Base-by-base conservation (phyloP, 306 rosid genomes). In the Clitoria ternatea region DNA sequence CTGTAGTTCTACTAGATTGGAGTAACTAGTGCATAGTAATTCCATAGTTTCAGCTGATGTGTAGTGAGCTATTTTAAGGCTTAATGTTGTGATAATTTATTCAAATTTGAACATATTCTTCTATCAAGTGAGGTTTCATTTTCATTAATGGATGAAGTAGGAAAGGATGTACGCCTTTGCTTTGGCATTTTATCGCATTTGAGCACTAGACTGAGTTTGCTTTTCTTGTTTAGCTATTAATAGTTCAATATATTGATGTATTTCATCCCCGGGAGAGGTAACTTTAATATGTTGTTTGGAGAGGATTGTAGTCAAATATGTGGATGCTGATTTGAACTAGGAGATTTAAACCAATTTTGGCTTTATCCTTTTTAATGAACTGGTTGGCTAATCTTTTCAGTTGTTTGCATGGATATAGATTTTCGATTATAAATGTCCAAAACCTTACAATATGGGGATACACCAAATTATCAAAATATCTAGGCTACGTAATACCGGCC, bases 151-250 rank as follows among this genome's bases (percentile, higher is more conserved):
- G 59, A 15, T 13, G 1, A 45, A 66, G n/a, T 18, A 26, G 52
- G 19, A 39, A 36, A 47, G 27, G 7, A 55, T 33, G 48, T 55
- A 26, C 35, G n/a, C 27, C 56, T 43, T 23, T 24, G 60, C 33
- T 63, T 55, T 71, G 54, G 54, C 20, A 42, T 52, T 20, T 22
- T 26, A 0, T 36, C 48, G 10, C 30, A 35, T n/a, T n/a, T 40
- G 59, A 50, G 33, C 22, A 4, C 40, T 76, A 64, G 65, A 24
- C n/a, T 24, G 47, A 78, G 48, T 27, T 37, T 32, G 70, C 14
- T 18, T 2, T 72, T 47, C 47, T 61, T 24, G 47, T 33, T 59
- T n/a, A 37, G 33, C 12, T 62, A 37, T 61, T 4, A 27, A 52
- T 52, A 42, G 40, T 37, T 37, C 35, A 43, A 42, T 60, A 20